phyloP scores from a whole-genome alignment of 2,329 filamentous ascomycete genomes.

The Phialocephala sp. region DNA sequence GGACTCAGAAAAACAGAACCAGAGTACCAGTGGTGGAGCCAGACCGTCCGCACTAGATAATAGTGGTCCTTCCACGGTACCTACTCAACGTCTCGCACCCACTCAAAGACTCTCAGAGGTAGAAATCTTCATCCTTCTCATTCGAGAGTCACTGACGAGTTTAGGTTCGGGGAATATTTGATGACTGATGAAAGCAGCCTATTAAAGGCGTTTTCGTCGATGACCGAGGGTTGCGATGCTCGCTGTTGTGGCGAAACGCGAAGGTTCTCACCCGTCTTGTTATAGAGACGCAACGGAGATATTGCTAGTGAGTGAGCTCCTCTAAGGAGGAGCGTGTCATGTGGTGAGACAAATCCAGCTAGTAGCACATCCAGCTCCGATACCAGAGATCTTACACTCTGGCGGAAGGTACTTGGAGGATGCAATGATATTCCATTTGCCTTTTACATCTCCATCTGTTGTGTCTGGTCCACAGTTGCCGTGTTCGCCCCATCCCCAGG shows the following conservation, averaged over 20 bases:
- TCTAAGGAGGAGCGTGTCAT: slow-evolving; percentile 25
- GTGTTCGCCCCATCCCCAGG: slow-evolving; percentile 98
- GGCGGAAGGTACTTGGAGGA: slow-evolving; percentile 60
- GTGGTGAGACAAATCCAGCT: slow-evolving; percentile 70
- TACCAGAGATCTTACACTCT: slow-evolving; percentile 57
- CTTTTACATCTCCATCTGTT: slow-evolving; percentile 71
- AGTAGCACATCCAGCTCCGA: slow-evolving; percentile 90
- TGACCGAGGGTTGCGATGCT: neutral
- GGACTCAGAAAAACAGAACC: slow-evolving; percentile 26
- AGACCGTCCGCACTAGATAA: slow-evolving; percentile 4
- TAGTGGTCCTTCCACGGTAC: slow-evolving; percentile 14
- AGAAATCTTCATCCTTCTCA: slow-evolving; percentile 35
- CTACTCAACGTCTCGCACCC: slow-evolving; percentile 61
- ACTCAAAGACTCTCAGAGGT: slow-evolving; percentile 78
- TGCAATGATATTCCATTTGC: slow-evolving; percentile 70
- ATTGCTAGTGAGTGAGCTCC: neutral
- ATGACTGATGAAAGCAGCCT: slow-evolving; percentile 26
- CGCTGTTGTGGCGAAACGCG: neutral
- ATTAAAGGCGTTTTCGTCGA: too few relatives aligned
- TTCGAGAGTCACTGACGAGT: slow-evolving; percentile 28
- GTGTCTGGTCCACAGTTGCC: slow-evolving; percentile 84
- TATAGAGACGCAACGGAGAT: neutral
- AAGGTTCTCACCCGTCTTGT: neutral
- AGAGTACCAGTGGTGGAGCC: slow-evolving; percentile 12
- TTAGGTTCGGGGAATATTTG: slow-evolving; percentile 43